Conservation (phyloP, 2,329 filamentous ascomycete genomes). For the Hypoxylon sp. region DNA sequence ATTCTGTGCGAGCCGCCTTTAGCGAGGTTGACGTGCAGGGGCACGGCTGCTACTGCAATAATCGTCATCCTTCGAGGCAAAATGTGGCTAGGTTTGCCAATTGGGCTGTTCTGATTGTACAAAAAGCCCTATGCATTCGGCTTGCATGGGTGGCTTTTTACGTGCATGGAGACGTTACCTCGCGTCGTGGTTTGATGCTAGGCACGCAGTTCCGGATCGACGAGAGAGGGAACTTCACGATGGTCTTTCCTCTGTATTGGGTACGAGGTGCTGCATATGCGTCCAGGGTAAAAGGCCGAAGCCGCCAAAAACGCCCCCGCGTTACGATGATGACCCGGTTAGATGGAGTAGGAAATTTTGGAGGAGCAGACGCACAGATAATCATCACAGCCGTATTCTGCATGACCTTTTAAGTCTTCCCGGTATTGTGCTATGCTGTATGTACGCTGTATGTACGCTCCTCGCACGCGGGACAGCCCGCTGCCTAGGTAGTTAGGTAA, state of each 20-base stretch:
- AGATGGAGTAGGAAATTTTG: slow-evolving; percentile 16
- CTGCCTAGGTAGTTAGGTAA: no score
- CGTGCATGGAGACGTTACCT: slow-evolving; percentile 43
- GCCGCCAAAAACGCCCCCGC: slow-evolving; percentile 25
- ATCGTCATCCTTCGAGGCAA: slow-evolving; percentile 35
- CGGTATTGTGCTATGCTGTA: slow-evolving; percentile 7
- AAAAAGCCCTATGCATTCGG: slow-evolving; percentile 37
- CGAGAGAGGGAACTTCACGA: slow-evolving; percentile 36
- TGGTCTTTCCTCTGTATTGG: slow-evolving; percentile 32
- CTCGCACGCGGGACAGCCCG: slow-evolving; percentile 27
- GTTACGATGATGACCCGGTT: slow-evolving; percentile 32
- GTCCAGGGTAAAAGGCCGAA: slow-evolving; percentile 37
- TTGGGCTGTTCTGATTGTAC: slow-evolving; percentile 32
- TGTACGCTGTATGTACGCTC: background rate
- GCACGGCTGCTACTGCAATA: slow-evolving; percentile 31
- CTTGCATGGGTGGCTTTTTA: slow-evolving; percentile 38
- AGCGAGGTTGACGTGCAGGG: slow-evolving; percentile 43
- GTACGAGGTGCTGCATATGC: slow-evolving; percentile 28
- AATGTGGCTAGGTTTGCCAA: slow-evolving; percentile 36
- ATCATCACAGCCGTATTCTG: slow-evolving; percentile 25
- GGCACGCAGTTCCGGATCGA: slow-evolving; percentile 43
- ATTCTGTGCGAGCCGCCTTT: slow-evolving; percentile 45
- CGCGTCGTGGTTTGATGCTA: slow-evolving; percentile 40
- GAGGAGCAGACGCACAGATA: slow-evolving; percentile 23
- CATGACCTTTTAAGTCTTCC: slow-evolving; percentile 18